Conservation (phyloP, 257 asterid species). For the Solanum sitiens region DNA sequence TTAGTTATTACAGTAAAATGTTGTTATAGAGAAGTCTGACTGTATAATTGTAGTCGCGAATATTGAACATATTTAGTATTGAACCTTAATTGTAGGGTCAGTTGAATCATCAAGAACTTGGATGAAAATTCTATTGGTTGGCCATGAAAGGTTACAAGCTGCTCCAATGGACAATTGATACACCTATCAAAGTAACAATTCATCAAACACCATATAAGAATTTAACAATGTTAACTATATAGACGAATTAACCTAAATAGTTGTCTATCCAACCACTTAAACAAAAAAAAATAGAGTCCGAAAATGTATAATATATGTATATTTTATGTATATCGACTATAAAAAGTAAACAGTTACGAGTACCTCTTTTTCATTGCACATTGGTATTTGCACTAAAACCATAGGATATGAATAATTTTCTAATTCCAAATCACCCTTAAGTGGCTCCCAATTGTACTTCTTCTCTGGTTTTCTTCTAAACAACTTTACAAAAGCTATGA, state of each 20-base stretch:
- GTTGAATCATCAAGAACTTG: constrained; percentile 33
- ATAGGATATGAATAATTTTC: constrained; percentile 7
- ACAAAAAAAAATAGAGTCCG: background rate
- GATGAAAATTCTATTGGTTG: constrained; percentile 20
- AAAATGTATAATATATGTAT: background rate
- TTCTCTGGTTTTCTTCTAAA: constrained; percentile 9
- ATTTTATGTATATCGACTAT: background rate
- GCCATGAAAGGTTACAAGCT: constrained; percentile 31
- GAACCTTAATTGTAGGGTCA: constrained; percentile 20
- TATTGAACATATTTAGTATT: background rate
- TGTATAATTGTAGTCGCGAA: background rate
- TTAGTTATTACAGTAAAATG: background rate
- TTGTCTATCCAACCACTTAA: background rate
- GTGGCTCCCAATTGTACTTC: constrained; percentile 7
- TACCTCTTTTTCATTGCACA: constrained; percentile 20
- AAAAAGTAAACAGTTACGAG: background rate
- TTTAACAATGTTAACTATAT: background rate
- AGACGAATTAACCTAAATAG: background rate
- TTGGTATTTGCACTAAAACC: constrained; percentile 17
- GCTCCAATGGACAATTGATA: constrained; percentile 29
- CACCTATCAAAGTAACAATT: constrained; percentile 4
- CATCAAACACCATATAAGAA: background rate
- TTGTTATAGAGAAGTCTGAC: background rate
- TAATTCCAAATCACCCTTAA: constrained; percentile 11
- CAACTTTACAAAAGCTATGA: constrained; percentile 24